phyloP scores from a whole-genome alignment of 148 eudicot species.

The Tetragonia tetragonoides region DNA sequence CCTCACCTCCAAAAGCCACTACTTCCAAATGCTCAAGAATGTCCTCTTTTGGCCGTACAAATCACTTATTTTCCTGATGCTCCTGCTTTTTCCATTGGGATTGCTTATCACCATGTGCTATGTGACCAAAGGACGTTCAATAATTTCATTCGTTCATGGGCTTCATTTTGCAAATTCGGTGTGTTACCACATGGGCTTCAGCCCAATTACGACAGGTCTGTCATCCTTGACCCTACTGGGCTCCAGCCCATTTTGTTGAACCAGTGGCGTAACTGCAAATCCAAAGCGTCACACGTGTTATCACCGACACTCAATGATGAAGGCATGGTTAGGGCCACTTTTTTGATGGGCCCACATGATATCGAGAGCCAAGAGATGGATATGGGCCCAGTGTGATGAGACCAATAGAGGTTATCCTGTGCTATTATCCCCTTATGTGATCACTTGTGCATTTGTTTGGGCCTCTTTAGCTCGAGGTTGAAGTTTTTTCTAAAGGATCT shows the following conservation, averaged over 20 bases:
- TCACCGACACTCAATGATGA: neutral
- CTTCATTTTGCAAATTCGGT: constrained; percentile 26
- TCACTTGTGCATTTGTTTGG: constrained; percentile 53
- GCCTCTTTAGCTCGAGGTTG: constrained; percentile 23
- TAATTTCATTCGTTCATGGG: constrained; percentile 49
- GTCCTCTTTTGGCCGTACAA: constrained; percentile 39
- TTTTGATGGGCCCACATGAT: constrained; percentile 33
- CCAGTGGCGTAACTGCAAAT: constrained; percentile 15
- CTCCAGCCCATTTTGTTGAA: constrained; percentile 25
- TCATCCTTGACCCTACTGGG: constrained; percentile 35
- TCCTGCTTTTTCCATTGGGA: constrained; percentile 47
- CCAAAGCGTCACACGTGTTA: neutral
- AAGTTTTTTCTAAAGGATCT: constrained; percentile 5
- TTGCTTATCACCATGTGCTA: constrained; percentile 36
- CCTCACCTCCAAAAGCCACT: constrained; percentile 19
- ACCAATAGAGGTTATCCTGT: constrained; percentile 20
- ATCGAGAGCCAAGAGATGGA: constrained; percentile 35
- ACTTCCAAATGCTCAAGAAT: neutral
- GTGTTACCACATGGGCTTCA: neutral
- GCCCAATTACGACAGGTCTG: constrained; percentile 35
- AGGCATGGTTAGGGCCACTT: constrained; percentile 39
- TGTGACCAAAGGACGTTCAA: constrained; percentile 49
- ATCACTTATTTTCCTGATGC: constrained; percentile 47
- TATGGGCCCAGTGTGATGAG: constrained; percentile 27
- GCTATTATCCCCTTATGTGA: constrained; percentile 40